These are phyloP conservation scores for Talaromyces liani DNA, from an alignment of 495 filamentous ascomycete genomes.

Conservation along the genomic window DNA sequence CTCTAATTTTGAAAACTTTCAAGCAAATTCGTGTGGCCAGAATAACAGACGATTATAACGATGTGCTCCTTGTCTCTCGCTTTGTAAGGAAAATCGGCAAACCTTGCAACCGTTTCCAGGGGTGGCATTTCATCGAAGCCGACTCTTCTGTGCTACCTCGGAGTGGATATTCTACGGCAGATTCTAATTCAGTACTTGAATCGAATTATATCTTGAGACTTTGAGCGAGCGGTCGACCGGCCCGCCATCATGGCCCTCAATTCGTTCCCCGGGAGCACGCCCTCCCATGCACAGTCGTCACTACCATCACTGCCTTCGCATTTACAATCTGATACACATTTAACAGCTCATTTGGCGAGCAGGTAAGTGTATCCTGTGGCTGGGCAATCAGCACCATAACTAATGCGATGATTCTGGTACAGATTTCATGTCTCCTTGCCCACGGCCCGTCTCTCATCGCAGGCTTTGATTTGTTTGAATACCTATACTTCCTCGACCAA, in stretches of 20 bases:
- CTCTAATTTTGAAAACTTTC: not conserved
- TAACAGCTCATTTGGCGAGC: slow-evolving; percentile 92
- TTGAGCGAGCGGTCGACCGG: slow-evolving; percentile 10
- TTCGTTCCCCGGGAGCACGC: slow-evolving; percentile 25
- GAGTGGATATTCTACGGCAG: not conserved
- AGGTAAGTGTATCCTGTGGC: slow-evolving; percentile 36
- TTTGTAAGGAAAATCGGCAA: not conserved
- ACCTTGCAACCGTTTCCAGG: not conserved
- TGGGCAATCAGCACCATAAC: not conserved
- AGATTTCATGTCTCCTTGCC: slow-evolving; percentile 83
- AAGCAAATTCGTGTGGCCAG: not conserved
- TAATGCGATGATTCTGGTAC: not conserved
- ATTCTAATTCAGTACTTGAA: slow-evolving; percentile 4
- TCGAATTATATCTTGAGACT: not conserved
- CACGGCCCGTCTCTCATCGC: slow-evolving; percentile 79
- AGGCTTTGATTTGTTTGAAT: slow-evolving; percentile 84
- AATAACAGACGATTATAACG: not conserved
- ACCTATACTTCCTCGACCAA: slow-evolving; percentile 84
- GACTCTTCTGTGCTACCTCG: not conserved
- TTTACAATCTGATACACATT: slow-evolving; percentile 90
- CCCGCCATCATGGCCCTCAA: slow-evolving; percentile 27
- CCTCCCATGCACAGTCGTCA: slow-evolving; percentile 80
- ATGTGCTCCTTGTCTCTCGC: not conserved
- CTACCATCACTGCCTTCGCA: slow-evolving; percentile 82
- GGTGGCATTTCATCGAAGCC: not conserved